phyloP scores from a whole-genome alignment of 352 stramenopile genomes.

The Phytophthora tubulina region DNA sequence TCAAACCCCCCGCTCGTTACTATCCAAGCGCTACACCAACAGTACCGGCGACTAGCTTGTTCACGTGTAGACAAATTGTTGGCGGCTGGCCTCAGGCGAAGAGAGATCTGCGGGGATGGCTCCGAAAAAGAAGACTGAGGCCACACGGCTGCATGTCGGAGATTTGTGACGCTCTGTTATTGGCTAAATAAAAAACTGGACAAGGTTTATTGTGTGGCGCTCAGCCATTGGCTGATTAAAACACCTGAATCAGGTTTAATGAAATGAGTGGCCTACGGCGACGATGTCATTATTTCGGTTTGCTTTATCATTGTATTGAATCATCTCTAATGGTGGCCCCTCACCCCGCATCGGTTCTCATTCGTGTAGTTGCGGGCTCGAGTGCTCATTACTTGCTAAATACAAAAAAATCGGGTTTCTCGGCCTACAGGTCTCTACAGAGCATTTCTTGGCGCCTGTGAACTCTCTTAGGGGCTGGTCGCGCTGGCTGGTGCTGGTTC shows the following conservation, averaged over 20 bases:
- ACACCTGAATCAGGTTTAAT: not conserved
- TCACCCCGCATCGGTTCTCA: not conserved
- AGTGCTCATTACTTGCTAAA: slow-evolving; percentile 8
- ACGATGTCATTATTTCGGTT: not conserved
- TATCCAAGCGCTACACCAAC: not conserved
- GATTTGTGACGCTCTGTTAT: not conserved
- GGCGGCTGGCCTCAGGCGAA: too few relatives aligned
- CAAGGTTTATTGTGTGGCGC: not conserved
- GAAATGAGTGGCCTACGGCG: not conserved
- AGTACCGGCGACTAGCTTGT: not conserved
- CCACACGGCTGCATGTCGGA: not conserved
- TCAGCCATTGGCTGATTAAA: not conserved
- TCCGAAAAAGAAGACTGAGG: not conserved
- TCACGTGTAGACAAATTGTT: too few relatives aligned
- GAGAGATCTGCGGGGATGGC: not conserved
- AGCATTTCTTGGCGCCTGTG: not conserved
- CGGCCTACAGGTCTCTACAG: not conserved
- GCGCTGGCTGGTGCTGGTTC: too few relatives aligned
- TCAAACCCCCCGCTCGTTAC: not conserved
- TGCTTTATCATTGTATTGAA: not conserved
- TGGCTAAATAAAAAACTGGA: not conserved
- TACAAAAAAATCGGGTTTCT: not conserved
- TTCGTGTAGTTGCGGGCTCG: slow-evolving; percentile 7
- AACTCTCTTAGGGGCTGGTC: too few relatives aligned
- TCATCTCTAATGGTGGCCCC: slow-evolving; percentile 5